Conservation (phyloP, 2,329 filamentous ascomycete genomes). For the Trichoderma breve region DNA sequence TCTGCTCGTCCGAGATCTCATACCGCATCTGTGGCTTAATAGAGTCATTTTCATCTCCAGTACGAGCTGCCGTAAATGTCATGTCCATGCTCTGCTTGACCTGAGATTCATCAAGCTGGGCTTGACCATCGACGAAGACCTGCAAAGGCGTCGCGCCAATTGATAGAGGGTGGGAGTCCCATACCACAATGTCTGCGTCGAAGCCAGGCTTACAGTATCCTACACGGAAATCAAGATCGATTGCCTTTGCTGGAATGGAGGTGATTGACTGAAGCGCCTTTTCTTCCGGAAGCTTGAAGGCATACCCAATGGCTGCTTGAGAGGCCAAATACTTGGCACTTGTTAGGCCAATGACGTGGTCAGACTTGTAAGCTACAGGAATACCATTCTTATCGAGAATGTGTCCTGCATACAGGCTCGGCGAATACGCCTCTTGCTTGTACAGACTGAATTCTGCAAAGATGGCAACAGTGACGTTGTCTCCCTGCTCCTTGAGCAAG, state of each 20-base stretch:
- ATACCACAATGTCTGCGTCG: constrained; percentile 51
- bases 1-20: constrained; percentile 1
- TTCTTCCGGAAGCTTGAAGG: constrained; percentile 29
- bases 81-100: constrained; percentile 27
- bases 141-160: constrained; percentile 46
- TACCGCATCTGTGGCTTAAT: constrained; percentile 13
- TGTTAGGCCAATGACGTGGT: constrained; percentile 30
- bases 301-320: constrained; percentile 41
- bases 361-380: constrained; percentile 45
- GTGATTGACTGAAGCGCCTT: constrained; percentile 34
- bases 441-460: constrained; percentile 43
- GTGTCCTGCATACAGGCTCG: constrained; percentile 40
- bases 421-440: constrained; percentile 42
- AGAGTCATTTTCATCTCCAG: background rate
- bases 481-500: constrained; percentile 28
- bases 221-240: constrained; percentile 43
- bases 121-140: constrained; percentile 47
- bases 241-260: constrained; percentile 43
- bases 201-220: constrained; percentile 45
- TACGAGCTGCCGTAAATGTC: constrained; percentile 10
- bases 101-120: constrained; percentile 34
- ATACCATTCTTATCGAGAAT: constrained; percentile 41
- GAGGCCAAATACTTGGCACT: constrained; percentile 44
- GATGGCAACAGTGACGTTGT: constrained; percentile 43
- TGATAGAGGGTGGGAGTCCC: constrained; percentile 47